Evolutionary conservation across 495 filamentous ascomycete species (phyloP).

Genomic region (Glutinoglossum americanum): DNA sequence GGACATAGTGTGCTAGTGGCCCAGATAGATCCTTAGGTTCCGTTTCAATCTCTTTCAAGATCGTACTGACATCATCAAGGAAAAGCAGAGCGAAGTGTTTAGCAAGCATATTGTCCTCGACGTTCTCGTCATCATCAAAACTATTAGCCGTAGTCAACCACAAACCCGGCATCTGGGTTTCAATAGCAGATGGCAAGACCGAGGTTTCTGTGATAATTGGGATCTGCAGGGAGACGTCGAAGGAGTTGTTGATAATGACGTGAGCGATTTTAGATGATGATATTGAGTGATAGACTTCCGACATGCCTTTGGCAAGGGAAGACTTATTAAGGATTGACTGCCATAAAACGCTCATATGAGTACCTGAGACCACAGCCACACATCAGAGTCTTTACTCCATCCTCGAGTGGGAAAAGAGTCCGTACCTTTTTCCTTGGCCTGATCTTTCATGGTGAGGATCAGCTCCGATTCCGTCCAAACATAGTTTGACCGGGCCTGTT

Average conservation of each 20-base stretch:
- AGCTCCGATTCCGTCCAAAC: constrained; percentile 70
- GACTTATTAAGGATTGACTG: constrained; percentile 49
- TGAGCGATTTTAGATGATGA: constrained; percentile 67
- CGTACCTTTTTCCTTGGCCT: constrained; percentile 54
- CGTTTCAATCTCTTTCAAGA: constrained; percentile 62
- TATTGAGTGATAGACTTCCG: constrained; percentile 57
- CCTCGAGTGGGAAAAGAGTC: neutral
- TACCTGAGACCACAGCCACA: constrained; percentile 16
- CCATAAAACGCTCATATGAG: constrained; percentile 37
- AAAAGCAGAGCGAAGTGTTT: constrained; percentile 75
- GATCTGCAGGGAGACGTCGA: constrained; percentile 67
- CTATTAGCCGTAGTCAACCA: constrained; percentile 71
- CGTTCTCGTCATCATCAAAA: constrained; percentile 43
- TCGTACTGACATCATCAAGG: constrained; percentile 60
- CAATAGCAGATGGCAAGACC: constrained; percentile 44
- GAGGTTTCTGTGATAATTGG: constrained; percentile 57
- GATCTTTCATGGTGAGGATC: constrained; percentile 57
- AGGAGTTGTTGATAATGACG: constrained; percentile 32
- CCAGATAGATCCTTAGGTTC: constrained; percentile 46
- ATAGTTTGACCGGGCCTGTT: constrained; percentile 69
- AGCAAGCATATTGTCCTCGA: constrained; percentile 36
- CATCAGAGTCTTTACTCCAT: neutral
- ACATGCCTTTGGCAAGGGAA: constrained; percentile 64
- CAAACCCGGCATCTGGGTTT: constrained; percentile 44
- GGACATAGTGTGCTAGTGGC: constrained; percentile 63